Conservation (phyloP, 768 basidiomycete genomes). For the Infundibulicybe gibba region DNA sequence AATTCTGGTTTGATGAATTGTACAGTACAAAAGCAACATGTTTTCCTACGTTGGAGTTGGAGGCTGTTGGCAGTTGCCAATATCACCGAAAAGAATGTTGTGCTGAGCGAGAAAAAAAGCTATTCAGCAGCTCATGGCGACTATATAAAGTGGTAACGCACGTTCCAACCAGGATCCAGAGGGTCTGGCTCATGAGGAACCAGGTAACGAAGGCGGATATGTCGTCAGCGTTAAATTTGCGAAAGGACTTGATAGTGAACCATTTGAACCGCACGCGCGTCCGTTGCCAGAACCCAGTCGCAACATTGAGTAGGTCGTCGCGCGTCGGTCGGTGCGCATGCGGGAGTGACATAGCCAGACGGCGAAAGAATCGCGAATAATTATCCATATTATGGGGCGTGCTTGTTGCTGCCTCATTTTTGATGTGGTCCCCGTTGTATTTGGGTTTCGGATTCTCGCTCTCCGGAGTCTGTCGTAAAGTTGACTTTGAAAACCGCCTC, state of each 20-base stretch:
- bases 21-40: no score
- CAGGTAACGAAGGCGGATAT: conserved; percentile 95
- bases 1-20: conserved; percentile 1
- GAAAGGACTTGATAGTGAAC: conserved; percentile 93
- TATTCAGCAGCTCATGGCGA: neutral
- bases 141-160: conserved; percentile 33
- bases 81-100: conserved; percentile 93
- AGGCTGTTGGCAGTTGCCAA: conserved; percentile 89
- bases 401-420: no score
- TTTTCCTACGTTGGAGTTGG: conserved; percentile 65
- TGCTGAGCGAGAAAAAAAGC: conserved; percentile 39
- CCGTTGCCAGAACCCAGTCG: conserved; percentile 89
- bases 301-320: conserved; percentile 85
- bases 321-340: conserved; percentile 77
- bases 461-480: no score
- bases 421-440: no score
- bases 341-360: conserved; percentile 76
- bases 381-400: conserved; percentile 44
- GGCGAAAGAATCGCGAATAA: conserved; percentile 78
- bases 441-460: no score
- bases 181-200: conserved; percentile 92
- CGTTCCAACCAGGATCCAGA: conserved; percentile 97
- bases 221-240: conserved; percentile 94
- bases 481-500: no score
- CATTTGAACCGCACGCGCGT: conserved; percentile 92